Conservation (phyloP, 495 filamentous ascomycete species). For the Tuber calosporum region DNA sequence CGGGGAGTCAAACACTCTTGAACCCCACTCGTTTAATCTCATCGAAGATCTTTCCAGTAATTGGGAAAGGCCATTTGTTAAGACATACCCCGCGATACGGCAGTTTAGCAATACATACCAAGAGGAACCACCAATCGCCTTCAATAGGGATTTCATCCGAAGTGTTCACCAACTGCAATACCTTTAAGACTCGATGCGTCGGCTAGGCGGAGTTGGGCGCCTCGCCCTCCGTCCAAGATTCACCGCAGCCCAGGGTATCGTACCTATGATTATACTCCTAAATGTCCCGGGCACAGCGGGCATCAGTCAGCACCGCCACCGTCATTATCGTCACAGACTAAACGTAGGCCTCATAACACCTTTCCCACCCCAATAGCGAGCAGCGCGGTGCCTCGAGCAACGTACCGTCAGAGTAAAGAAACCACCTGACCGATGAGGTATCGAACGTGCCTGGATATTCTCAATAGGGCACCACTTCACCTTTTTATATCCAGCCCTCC, state of each 20-base stretch:
- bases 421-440: neutral
- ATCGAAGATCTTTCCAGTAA: slow-evolving; percentile 49
- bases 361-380: slow-evolving; percentile 21
- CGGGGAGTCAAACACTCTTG: slow-evolving; percentile 55
- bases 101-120: slow-evolving; percentile 6
- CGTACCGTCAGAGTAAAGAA: slow-evolving; percentile 5
- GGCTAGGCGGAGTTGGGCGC: neutral
- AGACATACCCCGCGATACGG: neutral
- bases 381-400: slow-evolving; percentile 16
- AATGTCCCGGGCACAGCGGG: slow-evolving; percentile 11
- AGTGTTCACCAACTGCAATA: slow-evolving; percentile 45
- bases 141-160: slow-evolving; percentile 55
- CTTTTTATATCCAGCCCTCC: neutral
- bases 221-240: slow-evolving; percentile 34
- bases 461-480: neutral
- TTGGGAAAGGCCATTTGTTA: slow-evolving; percentile 18
- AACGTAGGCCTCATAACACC: neutral
- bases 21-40: slow-evolving; percentile 52
- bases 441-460: neutral
- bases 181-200: slow-evolving; percentile 1
- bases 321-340: neutral
- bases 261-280: slow-evolving; percentile 9
- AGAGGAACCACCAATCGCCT: slow-evolving; percentile 55
- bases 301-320: neutral
- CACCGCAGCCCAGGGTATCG: slow-evolving; percentile 25